Evolutionary conservation across 352 stramenopile species (phyloP).

Genomic region (Pythium sp.): DNA sequence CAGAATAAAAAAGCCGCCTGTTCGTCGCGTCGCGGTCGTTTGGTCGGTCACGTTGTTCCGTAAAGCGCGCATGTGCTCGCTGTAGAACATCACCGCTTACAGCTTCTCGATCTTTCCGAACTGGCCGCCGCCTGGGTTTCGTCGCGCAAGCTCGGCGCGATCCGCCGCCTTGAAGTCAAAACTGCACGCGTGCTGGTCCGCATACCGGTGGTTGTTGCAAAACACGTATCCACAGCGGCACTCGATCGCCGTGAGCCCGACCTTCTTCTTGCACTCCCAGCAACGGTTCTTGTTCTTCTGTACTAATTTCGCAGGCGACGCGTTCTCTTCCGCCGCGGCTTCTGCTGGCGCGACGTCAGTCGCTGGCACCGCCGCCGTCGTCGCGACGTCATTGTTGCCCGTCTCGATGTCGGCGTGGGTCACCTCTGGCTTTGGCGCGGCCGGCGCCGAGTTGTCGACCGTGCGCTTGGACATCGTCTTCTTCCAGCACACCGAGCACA

Average conservation of each 20-base stretch:
- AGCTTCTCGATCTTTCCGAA: constrained; percentile 88
- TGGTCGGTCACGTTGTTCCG: neutral
- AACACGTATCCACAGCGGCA: constrained; percentile 89
- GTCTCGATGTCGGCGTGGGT: constrained; percentile 16
- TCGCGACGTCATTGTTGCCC: neutral
- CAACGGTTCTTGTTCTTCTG: constrained; percentile 92
- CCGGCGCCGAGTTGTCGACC: constrained; percentile 31
- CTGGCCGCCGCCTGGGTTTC: constrained; percentile 74
- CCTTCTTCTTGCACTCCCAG: constrained; percentile 92
- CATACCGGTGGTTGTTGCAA: constrained; percentile 84
- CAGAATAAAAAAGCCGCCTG: constrained; percentile 5
- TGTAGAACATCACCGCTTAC: constrained; percentile 25
- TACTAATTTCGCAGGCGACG: constrained; percentile 35
- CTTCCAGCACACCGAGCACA: constrained; percentile 87
- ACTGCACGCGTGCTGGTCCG: constrained; percentile 81
- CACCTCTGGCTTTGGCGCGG: constrained; percentile 18
- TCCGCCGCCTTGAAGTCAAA: constrained; percentile 87
- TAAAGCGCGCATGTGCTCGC: neutral
- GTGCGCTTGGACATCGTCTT: constrained; percentile 80
- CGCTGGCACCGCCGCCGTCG: neutral
- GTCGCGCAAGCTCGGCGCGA: constrained; percentile 66
- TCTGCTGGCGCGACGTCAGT: constrained; percentile 3
- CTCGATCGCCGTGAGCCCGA: constrained; percentile 86
- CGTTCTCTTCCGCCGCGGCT: constrained; percentile 20
- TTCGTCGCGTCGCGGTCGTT: neutral